A percentile compares a stretch with the other conserved stretches of the same genome.
These are phyloP conservation scores for Epicoccum sorghinum DNA, from an alignment of 2,329 filamentous ascomycete genomes.

Conservation along the genomic window DNA sequence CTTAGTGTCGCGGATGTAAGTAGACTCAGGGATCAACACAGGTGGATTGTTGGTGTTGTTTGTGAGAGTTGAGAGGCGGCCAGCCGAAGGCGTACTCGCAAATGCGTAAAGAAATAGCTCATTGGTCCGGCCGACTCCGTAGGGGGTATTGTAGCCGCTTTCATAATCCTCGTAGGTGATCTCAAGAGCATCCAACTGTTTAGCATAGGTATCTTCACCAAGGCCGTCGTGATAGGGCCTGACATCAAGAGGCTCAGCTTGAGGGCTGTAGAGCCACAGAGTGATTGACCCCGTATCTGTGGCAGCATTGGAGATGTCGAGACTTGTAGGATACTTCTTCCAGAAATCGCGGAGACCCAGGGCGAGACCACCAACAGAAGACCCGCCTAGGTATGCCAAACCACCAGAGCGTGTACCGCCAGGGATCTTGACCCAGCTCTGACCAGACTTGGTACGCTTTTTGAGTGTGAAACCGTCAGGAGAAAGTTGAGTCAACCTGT, in stretches of 20 bases:
- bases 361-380: conserved; percentile 63
- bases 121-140: conserved; percentile 64
- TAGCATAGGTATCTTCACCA: conserved; percentile 60
- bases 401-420: conserved; percentile 63
- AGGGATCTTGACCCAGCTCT: conserved; percentile 64
- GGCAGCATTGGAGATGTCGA: conserved; percentile 61
- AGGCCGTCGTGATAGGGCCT: conserved; percentile 65
- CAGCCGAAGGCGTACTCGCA: conserved; percentile 57
- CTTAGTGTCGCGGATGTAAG: conserved; percentile 59
- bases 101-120: conserved; percentile 63
- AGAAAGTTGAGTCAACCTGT: conserved; percentile 62
- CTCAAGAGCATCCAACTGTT: conserved; percentile 65
- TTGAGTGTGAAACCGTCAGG: conserved; percentile 66
- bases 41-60: conserved; percentile 60
- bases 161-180: conserved; percentile 71
- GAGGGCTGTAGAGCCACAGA: conserved; percentile 66
- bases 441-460: conserved; percentile 64
- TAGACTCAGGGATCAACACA: conserved; percentile 55
- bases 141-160: conserved; percentile 60
- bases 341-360: conserved; percentile 66
- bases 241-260: conserved; percentile 62
- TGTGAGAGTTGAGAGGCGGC: conserved; percentile 54
- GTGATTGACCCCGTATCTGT: conserved; percentile 60
- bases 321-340: conserved; percentile 65
- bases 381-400: conserved; percentile 64